Conservation (phyloP, 306 rosid genomes). For the Lithocarpus polystachyus region DNA sequence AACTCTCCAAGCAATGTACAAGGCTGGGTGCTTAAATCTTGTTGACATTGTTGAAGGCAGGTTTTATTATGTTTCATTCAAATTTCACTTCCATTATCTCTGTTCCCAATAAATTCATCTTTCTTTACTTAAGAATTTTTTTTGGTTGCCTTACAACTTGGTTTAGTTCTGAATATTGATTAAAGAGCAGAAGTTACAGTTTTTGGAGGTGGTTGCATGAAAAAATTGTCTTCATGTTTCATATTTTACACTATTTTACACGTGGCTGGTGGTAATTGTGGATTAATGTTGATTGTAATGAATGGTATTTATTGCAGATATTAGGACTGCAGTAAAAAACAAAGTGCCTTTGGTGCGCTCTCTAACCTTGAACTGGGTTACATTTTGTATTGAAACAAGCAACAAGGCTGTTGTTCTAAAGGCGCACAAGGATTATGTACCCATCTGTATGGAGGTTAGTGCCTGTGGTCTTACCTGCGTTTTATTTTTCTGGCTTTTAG, state of each 20-base stretch:
- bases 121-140: too few species aligned
- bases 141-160: not conserved
- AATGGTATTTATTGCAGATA: constrained; percentile 55
- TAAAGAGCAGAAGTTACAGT: not conserved
- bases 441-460: constrained; percentile 97
- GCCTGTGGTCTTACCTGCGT: not conserved
- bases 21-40: constrained; percentile 88
- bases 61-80: constrained; percentile 27
- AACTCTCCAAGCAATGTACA: constrained; percentile 90
- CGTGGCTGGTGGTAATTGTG: not conserved
- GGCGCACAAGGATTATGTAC: constrained; percentile 95
- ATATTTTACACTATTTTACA: not conserved
- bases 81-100: not conserved
- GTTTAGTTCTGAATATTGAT: not conserved
- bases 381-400: constrained; percentile 90
- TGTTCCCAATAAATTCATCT: not conserved
- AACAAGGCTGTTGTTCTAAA: constrained; percentile 70
- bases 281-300: constrained; percentile 18
- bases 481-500: not conserved
- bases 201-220: constrained; percentile 1
- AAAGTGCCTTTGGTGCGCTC: constrained; percentile 99
- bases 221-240: not conserved
- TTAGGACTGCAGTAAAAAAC: constrained; percentile 78
- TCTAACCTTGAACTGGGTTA: constrained; percentile 76
- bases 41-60: constrained; percentile 84